These are phyloP conservation scores for Albugo candida DNA, from an alignment of 352 stramenopile species.

Conservation along the genomic window DNA sequence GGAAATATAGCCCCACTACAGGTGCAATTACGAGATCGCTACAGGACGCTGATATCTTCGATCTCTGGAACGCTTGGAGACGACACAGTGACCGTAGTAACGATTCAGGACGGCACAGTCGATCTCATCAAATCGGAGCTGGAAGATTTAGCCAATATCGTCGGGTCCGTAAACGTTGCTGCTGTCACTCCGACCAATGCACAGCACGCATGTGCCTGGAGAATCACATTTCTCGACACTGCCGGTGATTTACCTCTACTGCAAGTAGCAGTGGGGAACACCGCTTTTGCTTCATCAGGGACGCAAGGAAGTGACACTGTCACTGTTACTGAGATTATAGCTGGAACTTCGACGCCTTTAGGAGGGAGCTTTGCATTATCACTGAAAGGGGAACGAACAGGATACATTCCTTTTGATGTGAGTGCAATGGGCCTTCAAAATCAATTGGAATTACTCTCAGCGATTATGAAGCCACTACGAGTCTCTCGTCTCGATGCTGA, in stretches of 20 bases:
- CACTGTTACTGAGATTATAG: conserved; percentile 13
- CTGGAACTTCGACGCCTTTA: conserved; percentile 33
- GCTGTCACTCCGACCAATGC: conserved; percentile 16
- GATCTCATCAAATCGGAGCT: conserved; percentile 91
- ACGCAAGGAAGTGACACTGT: conserved; percentile 18
- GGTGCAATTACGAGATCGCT: conserved; percentile 15
- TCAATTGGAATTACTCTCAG: conserved; percentile 79
- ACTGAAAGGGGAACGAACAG: conserved; percentile 78
- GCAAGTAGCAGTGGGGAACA: conserved; percentile 22
- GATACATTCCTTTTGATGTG: conserved; percentile 79
- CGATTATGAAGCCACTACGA: conserved; percentile 60
- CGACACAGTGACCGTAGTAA: conserved; percentile 66
- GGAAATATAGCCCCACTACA: conserved; percentile 69
- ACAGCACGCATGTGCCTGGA: conserved; percentile 72
- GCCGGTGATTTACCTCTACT: conserved; percentile 59
- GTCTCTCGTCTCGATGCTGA: conserved; percentile 76
- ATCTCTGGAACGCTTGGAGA: conserved; percentile 29
- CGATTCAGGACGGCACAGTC: conserved; percentile 54
- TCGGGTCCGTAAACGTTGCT: conserved; percentile 78
- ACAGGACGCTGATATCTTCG: background rate
- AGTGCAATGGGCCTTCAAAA: conserved; percentile 75
- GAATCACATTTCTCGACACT: conserved; percentile 88
- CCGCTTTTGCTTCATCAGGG: conserved; percentile 11
- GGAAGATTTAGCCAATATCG: conserved; percentile 65
- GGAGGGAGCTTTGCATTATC: conserved; percentile 75